Conservation (phyloP, 2,329 filamentous ascomycete species). For the Decorospora gaudefroyi region DNA sequence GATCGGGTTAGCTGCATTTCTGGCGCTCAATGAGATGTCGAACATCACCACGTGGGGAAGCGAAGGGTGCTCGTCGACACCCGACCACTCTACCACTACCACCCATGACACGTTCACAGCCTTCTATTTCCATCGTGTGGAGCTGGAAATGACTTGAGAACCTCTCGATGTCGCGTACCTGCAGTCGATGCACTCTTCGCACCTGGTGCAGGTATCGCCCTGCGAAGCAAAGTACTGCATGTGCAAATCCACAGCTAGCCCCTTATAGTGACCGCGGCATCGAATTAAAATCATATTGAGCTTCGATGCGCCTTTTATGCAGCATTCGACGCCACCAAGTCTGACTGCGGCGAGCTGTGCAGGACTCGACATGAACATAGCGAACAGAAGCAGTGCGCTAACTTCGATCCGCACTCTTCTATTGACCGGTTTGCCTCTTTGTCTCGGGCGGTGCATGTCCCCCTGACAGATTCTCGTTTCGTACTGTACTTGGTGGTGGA, state of each 20-base stretch:
- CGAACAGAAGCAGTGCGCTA: constrained; percentile 4
- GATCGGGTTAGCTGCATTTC: constrained; percentile 14
- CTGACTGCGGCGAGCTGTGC: constrained; percentile 7
- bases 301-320: constrained; percentile 4
- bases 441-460: constrained; percentile 10
- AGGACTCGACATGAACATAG: constrained; percentile 3
- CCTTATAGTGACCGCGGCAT: constrained; percentile 1
- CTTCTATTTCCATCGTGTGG: neutral
- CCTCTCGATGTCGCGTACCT: neutral
- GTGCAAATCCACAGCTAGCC: neutral
- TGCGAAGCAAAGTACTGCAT: neutral
- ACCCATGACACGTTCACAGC: constrained; percentile 1
- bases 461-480: constrained; percentile 3
- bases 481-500: constrained; percentile 12
- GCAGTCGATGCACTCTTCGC: neutral
- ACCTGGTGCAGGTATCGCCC: neutral
- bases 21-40: constrained; percentile 27
- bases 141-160: neutral
- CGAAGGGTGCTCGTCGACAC: constrained; percentile 16
- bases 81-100: neutral
- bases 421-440: constrained; percentile 24
- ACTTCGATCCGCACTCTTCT: neutral
- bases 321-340: constrained; percentile 13
- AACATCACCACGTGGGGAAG: constrained; percentile 30
- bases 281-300: neutral